Base-by-base conservation (phyloP, 495 filamentous ascomycete species). In the Hapsidospora chrysogenum region DNA sequence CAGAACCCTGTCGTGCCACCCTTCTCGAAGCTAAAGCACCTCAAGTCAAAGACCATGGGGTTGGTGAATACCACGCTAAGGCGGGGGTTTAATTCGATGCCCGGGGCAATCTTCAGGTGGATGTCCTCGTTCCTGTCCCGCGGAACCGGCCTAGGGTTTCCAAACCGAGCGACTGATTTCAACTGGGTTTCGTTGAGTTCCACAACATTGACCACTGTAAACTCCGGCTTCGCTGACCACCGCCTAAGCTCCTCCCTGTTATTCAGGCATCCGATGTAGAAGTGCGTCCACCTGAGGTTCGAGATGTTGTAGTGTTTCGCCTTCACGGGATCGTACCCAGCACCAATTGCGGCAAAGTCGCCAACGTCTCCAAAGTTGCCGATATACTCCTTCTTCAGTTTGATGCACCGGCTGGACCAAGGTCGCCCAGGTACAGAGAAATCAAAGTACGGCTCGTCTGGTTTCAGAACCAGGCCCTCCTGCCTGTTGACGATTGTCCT, bases 321-420 rank as follows among this genome's bases (percentile, higher is more conserved):
- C 43, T 74, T 73, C 31, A 57, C 61, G 9, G 71, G 54, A 40
- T 78, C 69, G 41, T 76, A 82, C 2, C 66, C 64, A 5, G 67
- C 84, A 3, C 80, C 85, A 21, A 92, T 55, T 5, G 87, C 64
- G 1, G 78, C 72, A 42, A 93, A 78, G 49, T 92, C 85, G 1
- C 78, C 73, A 27, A 80, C 76, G 43, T 92, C 83, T 1, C 84
- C 85, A 43, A 85, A 64, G 4, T 73, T 70, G 14, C 60, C 61
- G n/a, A 93, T 78, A 40, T 92, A 93, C 43, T 92, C 84, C 42
- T 86, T 92, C 50, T 93, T 93, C 18, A 93, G 48, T 53, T 92
- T 93, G 46, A 92, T 80, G 54, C 74, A 78, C 17, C 65, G 64
- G 33, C 61, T 64, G 22, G 42, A 57, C 22, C 53, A 64, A 29